Percentiles rank a stretch among this genome's conserved stretches.
phyloP scores from a whole-genome alignment of 1,139 yeast genomes.

The Geotrichum histeridarum region DNA sequence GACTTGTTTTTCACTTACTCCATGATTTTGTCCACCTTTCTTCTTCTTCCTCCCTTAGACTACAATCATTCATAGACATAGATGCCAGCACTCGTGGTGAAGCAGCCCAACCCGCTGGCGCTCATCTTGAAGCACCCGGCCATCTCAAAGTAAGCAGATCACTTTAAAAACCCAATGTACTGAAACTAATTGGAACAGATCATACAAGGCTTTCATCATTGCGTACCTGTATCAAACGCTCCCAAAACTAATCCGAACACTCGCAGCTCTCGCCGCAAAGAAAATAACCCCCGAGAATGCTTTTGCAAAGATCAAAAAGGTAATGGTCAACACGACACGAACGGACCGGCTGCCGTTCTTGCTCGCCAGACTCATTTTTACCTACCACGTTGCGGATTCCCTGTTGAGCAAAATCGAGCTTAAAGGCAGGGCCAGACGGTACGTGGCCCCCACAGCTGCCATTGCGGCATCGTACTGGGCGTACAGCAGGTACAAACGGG shows the following conservation, averaged over 20 bases:
- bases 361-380: conserved; percentile 28
- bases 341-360: conserved; percentile 39
- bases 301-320: conserved; percentile 19
- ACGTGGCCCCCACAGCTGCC: conserved; percentile 18
- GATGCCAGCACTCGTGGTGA: too few relatives aligned
- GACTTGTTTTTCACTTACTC: too few relatives aligned
- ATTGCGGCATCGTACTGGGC: conserved; percentile 15
- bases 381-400: conserved; percentile 19
- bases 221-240: conserved; percentile 41
- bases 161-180: too few relatives aligned
- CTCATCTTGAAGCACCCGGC: neutral
- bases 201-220: conserved; percentile 37
- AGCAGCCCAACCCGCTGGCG: too few relatives aligned
- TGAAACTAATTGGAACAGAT: conserved; percentile 11
- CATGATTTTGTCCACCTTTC: too few relatives aligned
- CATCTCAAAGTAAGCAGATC: neutral
- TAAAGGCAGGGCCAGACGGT: conserved; percentile 24
- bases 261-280: conserved; percentile 24
- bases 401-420: conserved; percentile 28
- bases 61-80: too few relatives aligned
- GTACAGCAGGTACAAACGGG: conserved; percentile 21
- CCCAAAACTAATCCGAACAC: conserved; percentile 33
- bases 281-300: conserved; percentile 26
- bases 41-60: too few relatives aligned
- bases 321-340: conserved; percentile 31